Base-by-base conservation (phyloP, 345 rosid species). In the Brassica cretica region DNA sequence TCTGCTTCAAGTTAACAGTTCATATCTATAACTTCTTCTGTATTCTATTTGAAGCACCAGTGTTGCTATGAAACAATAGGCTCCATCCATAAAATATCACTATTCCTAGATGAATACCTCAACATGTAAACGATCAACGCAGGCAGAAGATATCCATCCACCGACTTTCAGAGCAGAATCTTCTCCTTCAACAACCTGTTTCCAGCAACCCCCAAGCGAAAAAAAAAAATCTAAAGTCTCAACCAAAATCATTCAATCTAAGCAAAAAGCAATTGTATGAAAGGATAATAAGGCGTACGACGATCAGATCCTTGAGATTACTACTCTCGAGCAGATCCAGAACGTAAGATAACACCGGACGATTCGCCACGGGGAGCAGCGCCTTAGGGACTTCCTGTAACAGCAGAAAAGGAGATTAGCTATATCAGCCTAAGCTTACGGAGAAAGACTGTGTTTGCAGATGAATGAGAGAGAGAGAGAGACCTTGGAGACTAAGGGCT, bases 141-240 rank as follows among this genome's bases (percentile, higher is more conserved):
- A 95, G 64, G 98, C 91, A 35, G 87, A 86, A 1, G 98, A 92
- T 68, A 92, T 91, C 99, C 99, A 95, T 66, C 84, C 88, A 67
- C 97, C 95, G 75, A 92, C 95, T n/a, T 81, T 84, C 71, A 88
- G 76, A 72, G 97, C 99, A 1, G 99, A 87, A 29, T 89, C 93
- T 75, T 85, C 79, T 49, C 98, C 99, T 87, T 95, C 99, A 74
- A 95, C 99, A 72, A 94, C 98, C 98, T 94, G 68, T 60, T 60
- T 5, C 60, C 78, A 80, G 9, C 24, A 66, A 61, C 59, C 9
- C 29, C 51, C 44, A 74, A 33, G 21, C 62, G 56, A 30, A 71
- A 62, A 35, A 35, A 32, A 11, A 12, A 46, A 14, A 30, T 9
- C 72, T 46, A 2, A 63, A 80, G 21, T 19, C 59, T 35, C 51